Conservation (phyloP, 768 basidiomycete genomes). For the Dioszegia aurantiaca region DNA sequence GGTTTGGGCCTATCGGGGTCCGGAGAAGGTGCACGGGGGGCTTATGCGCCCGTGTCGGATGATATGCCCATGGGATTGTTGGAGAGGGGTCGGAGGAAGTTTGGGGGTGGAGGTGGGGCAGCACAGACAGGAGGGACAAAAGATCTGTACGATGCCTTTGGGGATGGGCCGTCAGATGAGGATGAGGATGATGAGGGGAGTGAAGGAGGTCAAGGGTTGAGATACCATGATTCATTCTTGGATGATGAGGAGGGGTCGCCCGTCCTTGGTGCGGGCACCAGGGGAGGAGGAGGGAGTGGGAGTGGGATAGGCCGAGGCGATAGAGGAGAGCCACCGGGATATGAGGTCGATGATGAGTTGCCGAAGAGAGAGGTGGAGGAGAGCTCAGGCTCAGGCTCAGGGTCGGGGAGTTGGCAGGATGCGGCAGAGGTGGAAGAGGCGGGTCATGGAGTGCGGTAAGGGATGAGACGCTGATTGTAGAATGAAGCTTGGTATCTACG, state of each 20-base stretch:
- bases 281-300: not conserved
- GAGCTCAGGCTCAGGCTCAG: slow-evolving; percentile 25
- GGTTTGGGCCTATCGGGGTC: slow-evolving; percentile 58
- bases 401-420: slow-evolving; percentile 44
- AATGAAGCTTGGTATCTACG: too few relatives aligned
- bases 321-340: slow-evolving; percentile 15
- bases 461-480: too few relatives aligned
- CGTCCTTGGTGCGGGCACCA: not conserved
- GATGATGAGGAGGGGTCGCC: slow-evolving; percentile 61
- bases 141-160: slow-evolving; percentile 96
- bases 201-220: slow-evolving; percentile 62
- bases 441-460: not conserved
- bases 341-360: slow-evolving; percentile 18
- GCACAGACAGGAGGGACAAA: slow-evolving; percentile 59
- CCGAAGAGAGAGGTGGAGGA: slow-evolving; percentile 13
- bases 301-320: slow-evolving; percentile 1
- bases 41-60: slow-evolving; percentile 54
- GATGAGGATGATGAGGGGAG: slow-evolving; percentile 54
- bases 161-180: slow-evolving; percentile 72
- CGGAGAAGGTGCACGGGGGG: slow-evolving; percentile 44
- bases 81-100: slow-evolving; percentile 54
- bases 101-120: slow-evolving; percentile 46
- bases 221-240: slow-evolving; percentile 75
- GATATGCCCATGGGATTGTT: slow-evolving; percentile 76
- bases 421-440: slow-evolving; percentile 45